A percentile compares a stretch with the other conserved stretches of the same genome.
phyloP scores from a whole-genome alignment of 2,329 filamentous ascomycete species.

The Capronia coronata region DNA sequence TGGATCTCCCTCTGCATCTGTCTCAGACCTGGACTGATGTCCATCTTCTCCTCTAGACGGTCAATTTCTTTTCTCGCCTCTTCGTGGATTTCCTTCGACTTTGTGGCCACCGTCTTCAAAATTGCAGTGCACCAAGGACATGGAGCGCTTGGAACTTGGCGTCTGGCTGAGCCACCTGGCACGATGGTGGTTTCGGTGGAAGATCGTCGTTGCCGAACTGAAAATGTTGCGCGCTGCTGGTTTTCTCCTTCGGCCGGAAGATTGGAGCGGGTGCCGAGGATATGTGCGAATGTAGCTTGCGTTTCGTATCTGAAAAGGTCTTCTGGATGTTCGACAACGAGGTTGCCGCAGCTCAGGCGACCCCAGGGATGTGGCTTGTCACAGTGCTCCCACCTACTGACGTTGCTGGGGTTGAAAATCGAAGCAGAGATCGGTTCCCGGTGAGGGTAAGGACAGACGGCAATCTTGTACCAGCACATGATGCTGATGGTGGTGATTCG shows the following conservation, averaged over 20 bases:
- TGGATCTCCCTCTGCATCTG: conserved; percentile 10
- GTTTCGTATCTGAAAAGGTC: background rate
- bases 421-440: conserved; percentile 17
- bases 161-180: background rate
- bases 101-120: conserved; percentile 16
- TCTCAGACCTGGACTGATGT: conserved; percentile 6
- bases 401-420: conserved; percentile 16
- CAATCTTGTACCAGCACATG: conserved; percentile 21
- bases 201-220: background rate
- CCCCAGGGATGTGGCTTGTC: conserved; percentile 19
- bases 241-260: conserved; percentile 1
- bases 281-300: background rate
- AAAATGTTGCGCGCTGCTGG: background rate
- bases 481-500: background rate
- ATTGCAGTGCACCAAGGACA: conserved; percentile 19
- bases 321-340: conserved; percentile 15
- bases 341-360: conserved; percentile 19
- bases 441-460: conserved; percentile 20
- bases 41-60: conserved; percentile 13
- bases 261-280: conserved; percentile 5
- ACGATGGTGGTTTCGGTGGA: conserved; percentile 1
- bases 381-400: conserved; percentile 12
- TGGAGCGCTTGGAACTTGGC: background rate
- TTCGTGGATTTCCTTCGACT: conserved; percentile 20
- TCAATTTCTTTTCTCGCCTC: conserved; percentile 11